These are phyloP conservation scores for Kodamaea suecica DNA, from an alignment of 1,139 yeast species.

Conservation along the genomic window DNA sequence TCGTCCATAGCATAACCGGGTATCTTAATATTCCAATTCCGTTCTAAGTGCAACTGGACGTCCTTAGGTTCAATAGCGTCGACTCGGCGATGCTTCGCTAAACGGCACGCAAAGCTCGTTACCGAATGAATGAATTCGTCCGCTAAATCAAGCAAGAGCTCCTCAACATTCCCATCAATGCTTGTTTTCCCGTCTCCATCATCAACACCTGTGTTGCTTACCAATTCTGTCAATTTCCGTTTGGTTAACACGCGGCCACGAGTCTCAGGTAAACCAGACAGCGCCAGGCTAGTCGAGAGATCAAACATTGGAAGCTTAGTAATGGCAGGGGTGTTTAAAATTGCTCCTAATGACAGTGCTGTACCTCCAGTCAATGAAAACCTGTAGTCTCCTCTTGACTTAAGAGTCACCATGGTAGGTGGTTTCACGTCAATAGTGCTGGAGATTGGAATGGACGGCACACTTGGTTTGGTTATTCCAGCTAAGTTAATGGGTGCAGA, in stretches of 20 bases:
- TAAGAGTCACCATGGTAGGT: slow-evolving; percentile 59
- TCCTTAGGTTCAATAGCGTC: slow-evolving; percentile 86
- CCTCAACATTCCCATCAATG: slow-evolving; percentile 97
- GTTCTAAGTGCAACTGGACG: slow-evolving; percentile 85
- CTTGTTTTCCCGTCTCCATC: slow-evolving; percentile 86
- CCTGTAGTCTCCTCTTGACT: slow-evolving; percentile 51
- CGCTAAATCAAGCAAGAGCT: slow-evolving; percentile 81
- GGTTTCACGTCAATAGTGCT: slow-evolving; percentile 62
- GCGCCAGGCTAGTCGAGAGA: slow-evolving; percentile 48
- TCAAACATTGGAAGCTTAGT: slow-evolving; percentile 79
- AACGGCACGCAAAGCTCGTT: slow-evolving; percentile 86
- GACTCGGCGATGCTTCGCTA: slow-evolving; percentile 93
- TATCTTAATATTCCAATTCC: slow-evolving; percentile 91
- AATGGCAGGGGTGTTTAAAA: slow-evolving; percentile 71
- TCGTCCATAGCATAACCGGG: slow-evolving; percentile 95
- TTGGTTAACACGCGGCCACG: slow-evolving; percentile 85
- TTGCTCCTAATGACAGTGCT: slow-evolving; percentile 59
- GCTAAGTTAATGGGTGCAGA: slow-evolving; percentile 27
- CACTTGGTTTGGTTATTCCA: slow-evolving; percentile 61
- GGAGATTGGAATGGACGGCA: slow-evolving; percentile 73
- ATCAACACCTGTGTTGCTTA: slow-evolving; percentile 75
- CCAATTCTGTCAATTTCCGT: slow-evolving; percentile 82
- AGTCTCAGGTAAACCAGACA: slow-evolving; percentile 37
- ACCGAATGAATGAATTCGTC: slow-evolving; percentile 93
- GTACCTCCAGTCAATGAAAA: slow-evolving; percentile 88